phyloP scores from a whole-genome alignment of 78 protist genomes.

The Guillardia theta region DNA sequence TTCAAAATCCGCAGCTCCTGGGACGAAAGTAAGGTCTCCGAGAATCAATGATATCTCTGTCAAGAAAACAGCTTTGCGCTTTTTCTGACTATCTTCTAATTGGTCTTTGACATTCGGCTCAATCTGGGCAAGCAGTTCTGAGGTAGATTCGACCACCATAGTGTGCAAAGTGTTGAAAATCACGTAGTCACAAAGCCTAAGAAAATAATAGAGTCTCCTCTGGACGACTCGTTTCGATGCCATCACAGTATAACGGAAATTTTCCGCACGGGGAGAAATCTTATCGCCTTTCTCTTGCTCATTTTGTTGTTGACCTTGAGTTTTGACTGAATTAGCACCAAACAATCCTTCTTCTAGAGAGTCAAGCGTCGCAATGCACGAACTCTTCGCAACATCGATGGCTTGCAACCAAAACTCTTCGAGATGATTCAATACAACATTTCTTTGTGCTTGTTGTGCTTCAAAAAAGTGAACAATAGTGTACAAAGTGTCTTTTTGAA shows the following conservation, averaged over 20 bases:
- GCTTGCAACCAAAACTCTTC: not conserved
- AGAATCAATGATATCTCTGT: not conserved
- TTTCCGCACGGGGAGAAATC: not conserved
- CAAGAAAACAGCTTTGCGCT: not conserved
- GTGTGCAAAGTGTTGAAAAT: conserved; percentile 6
- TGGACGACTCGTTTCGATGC: conserved; percentile 33
- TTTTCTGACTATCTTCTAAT: not conserved
- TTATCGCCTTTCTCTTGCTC: not conserved
- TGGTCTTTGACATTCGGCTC: not conserved
- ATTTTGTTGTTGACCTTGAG: not conserved
- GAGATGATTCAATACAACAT: not conserved
- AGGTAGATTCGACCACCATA: not conserved
- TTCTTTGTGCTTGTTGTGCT: conserved; percentile 19
- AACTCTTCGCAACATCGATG: not conserved
- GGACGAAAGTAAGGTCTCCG: not conserved
- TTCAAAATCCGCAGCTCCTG: not conserved
- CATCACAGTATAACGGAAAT: conserved; percentile 26
- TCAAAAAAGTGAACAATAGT: conserved; percentile 17
- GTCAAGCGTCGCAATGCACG: conserved; percentile 27
- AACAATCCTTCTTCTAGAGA: conserved; percentile 14
- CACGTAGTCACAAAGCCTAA: not conserved
- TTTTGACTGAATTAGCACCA: not conserved
- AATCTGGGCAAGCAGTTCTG: not conserved
- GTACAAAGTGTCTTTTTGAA: not conserved
- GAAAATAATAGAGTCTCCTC: not conserved